Percentiles rank a stretch among this genome's conserved stretches.
Evolutionary conservation across 2,329 filamentous ascomycete genomes (phyloP).

Genomic region (Pseudogymnoascus sp.): DNA sequence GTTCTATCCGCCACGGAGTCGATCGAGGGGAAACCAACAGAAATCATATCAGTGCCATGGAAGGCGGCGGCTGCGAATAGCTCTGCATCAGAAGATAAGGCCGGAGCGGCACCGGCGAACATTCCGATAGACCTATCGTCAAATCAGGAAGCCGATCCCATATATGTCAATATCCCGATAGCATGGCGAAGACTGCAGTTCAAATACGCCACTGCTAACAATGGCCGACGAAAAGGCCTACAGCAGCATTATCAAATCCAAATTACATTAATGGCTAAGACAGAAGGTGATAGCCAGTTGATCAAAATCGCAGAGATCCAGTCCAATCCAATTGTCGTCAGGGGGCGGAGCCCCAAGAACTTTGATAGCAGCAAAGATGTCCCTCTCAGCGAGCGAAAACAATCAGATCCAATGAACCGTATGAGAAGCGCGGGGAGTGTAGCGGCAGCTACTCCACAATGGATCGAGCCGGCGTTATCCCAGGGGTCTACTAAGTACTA

Average conservation of each 20-base stretch:
- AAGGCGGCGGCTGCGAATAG: constrained; percentile 47
- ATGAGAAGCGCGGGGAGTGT: constrained; percentile 18
- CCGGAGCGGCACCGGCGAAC: constrained; percentile 47
- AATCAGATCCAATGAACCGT: constrained; percentile 21
- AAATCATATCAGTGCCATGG: constrained; percentile 96
- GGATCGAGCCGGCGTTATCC: constrained; percentile 23
- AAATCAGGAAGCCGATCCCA: constrained; percentile 67
- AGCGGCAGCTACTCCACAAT: constrained; percentile 14
- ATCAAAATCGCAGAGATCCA: constrained; percentile 75
- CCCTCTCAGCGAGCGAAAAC: constrained; percentile 44
- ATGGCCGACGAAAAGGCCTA: constrained; percentile 84
- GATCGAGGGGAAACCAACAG: constrained; percentile 83
- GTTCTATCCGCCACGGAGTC: constrained; percentile 83
- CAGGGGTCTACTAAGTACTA: constrained; percentile 24
- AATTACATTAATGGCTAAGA: constrained; percentile 72
- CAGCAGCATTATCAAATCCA: constrained; percentile 93
- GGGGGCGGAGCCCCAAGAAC: constrained; percentile 85
- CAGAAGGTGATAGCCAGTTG: constrained; percentile 57
- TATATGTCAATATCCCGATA: constrained; percentile 72
- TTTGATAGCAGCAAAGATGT: constrained; percentile 88
- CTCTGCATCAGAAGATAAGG: constrained; percentile 25
- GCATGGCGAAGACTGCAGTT: constrained; percentile 95
- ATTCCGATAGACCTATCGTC: constrained; percentile 48
- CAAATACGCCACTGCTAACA: constrained; percentile 93
- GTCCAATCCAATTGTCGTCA: constrained; percentile 90